Evolutionary conservation across 345 rosid species (phyloP), one percentile per base, ranked within the genome.

Genomic region (Trapa incisa): DNA sequence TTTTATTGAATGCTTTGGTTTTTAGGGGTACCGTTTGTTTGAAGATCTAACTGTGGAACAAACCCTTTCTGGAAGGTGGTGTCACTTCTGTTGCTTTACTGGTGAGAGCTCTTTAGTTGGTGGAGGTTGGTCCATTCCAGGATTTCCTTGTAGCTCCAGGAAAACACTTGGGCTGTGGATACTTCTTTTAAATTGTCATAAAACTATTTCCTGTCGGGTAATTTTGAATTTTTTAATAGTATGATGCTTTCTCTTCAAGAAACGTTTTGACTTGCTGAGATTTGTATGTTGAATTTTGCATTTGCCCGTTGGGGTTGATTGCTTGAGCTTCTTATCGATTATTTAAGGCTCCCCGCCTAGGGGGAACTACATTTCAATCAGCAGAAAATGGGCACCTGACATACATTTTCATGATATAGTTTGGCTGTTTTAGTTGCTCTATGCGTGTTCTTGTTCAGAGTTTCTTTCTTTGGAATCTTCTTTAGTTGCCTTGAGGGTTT

Each of bases 391-490:
- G 41, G 42, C 5, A 41, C 69, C 41, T 33, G 35, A 17, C 61
- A 48, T 13, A 52, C 48, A 41, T 48, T 32, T 57, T 32, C 16
- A 60, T 37, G 35, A 57, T 42, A n/a, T 36, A 50, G 41, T n/a
- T 47, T 48, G 35, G 2, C n/a, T 9, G 48, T 67, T 67, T 50
- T 5, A 43, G 39, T 57, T 67, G 17, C 56, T 66, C 50, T 41
- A 3, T 41, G 43, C 43, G 9, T 37, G 45, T 35, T 4, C 37
- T 4, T 54, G 60, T 32, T 45, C 33, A 15, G 69, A 57, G 69
- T 67, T 66, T 66, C 69, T 66, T 66, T 37, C 47, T 0, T 54
- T 8, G 60, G 35, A 37, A 48, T 67, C 69, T 48, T 57, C 47
- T 67, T 67, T 48, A 22, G 29, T 54, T 45, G 60, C 60, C 50